A percentile compares a stretch with the other conserved stretches of the same genome.
These are phyloP conservation scores for Fraxinus floribunda DNA, from an alignment of 305 asterid species.

Conservation along the genomic window DNA sequence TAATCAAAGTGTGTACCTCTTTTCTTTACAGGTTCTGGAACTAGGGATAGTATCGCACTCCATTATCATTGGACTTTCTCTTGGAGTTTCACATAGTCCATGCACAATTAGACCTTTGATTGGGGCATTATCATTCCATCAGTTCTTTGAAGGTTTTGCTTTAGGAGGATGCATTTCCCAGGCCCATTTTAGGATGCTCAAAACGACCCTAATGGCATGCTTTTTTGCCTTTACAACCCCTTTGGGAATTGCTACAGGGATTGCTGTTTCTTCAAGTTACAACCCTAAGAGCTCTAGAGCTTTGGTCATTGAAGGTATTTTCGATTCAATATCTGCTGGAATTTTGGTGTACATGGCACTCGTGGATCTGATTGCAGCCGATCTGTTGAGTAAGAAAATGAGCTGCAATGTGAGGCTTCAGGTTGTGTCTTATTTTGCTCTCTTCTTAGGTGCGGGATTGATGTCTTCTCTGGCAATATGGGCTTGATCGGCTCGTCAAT, in stretches of 20 bases:
- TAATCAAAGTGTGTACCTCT: background rate
- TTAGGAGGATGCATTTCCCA: slow-evolving; percentile 94
- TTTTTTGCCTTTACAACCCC: slow-evolving; percentile 88
- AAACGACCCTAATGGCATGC: slow-evolving; percentile 69
- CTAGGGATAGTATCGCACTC: slow-evolving; percentile 93
- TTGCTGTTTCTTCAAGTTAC: slow-evolving; percentile 56
- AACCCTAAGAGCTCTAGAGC: slow-evolving; percentile 76
- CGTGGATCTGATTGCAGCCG: slow-evolving; percentile 87
- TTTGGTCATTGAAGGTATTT: slow-evolving; percentile 61
- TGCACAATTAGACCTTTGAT: slow-evolving; percentile 80
- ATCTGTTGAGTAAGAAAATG: slow-evolving; percentile 90
- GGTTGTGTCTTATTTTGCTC: slow-evolving; percentile 58
- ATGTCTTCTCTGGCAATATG: slow-evolving; percentile 87
- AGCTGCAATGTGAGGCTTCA: slow-evolving; percentile 84
- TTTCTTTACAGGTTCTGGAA: slow-evolving; percentile 65
- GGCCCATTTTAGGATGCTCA: slow-evolving; percentile 59
- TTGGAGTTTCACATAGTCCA: slow-evolving; percentile 87
- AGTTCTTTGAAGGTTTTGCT: slow-evolving; percentile 93
- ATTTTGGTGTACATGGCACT: slow-evolving; percentile 87
- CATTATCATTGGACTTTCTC: slow-evolving; percentile 81
- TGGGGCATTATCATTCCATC: slow-evolving; percentile 84
- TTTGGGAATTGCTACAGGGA: slow-evolving; percentile 65
- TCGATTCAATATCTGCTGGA: slow-evolving; percentile 86
- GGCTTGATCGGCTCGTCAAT: slow-evolving; percentile 42
- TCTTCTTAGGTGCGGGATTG: slow-evolving; percentile 71